Evolutionary conservation across 2,329 filamentous ascomycete species (phyloP).

Genomic region (Penicillium sp.): DNA sequence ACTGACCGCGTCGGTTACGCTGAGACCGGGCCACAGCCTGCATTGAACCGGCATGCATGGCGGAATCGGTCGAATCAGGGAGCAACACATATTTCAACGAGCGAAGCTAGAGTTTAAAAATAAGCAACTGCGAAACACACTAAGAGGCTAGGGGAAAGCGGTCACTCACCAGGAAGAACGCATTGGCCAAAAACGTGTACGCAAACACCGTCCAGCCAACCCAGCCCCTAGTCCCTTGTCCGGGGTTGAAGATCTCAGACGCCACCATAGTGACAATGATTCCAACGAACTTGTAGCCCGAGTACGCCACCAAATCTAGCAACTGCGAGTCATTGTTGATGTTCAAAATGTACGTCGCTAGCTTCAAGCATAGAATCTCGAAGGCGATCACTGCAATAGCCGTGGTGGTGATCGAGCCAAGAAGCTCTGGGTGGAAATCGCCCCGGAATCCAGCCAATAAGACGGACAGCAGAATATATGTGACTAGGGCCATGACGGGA

Average conservation of each 20-base stretch:
- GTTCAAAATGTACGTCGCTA: slow-evolving; percentile 88
- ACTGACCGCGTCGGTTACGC: slow-evolving; percentile 83
- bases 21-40: slow-evolving; percentile 78
- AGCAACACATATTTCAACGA: slow-evolving; percentile 94
- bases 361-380: slow-evolving; percentile 85
- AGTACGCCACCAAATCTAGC: slow-evolving; percentile 91
- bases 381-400: slow-evolving; percentile 79
- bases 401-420: slow-evolving; percentile 83
- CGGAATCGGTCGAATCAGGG: slow-evolving; percentile 71
- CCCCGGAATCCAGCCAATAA: slow-evolving; percentile 85
- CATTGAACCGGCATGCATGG: slow-evolving; percentile 58
- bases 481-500: slow-evolving; percentile 94
- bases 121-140: background rate
- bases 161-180: slow-evolving; percentile 78
- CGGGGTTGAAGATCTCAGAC: slow-evolving; percentile 72
- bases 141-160: background rate
- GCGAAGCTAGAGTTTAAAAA: slow-evolving; percentile 63
- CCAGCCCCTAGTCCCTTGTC: slow-evolving; percentile 82
- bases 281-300: slow-evolving; percentile 97
- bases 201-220: slow-evolving; percentile 83
- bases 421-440: slow-evolving; percentile 87
- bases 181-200: slow-evolving; percentile 92
- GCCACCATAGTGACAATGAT: slow-evolving; percentile 85
- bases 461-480: slow-evolving; percentile 92
- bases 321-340: slow-evolving; percentile 94